Base-by-base conservation (phyloP, 2,329 filamentous ascomycete genomes). In the Aspergillus felis region DNA sequence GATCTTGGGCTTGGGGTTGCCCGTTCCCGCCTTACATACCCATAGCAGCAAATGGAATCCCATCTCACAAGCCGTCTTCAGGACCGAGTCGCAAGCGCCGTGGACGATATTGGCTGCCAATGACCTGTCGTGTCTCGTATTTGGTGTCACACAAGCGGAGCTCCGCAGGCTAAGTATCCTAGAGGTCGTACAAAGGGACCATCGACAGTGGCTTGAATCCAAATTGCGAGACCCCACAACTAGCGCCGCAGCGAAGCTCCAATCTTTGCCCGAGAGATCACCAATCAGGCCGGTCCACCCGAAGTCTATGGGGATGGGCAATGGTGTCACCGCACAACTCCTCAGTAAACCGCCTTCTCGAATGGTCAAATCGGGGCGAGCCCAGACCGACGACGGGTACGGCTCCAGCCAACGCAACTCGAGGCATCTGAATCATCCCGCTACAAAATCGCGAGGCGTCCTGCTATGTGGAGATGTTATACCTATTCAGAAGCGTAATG, bases 51-150 rank as follows among this genome's bases (percentile, higher is more conserved):
- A 94, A 73, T 96, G 92, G 87, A 87, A 90, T 14, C 92, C 92
- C 7, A 90, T 91, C 46, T 90, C 93, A 4, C 94, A 99, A 73
- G 94, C 94, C 54, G 97, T 99, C 57, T 99, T 99, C 72, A 95
- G 93, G 7, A 99, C 94, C n/a, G 91, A 96, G 74, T 84, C 90
- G 14, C 87, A 89, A 62, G 84, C 91, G 8, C 94, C 93, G 3
- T 99, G 92, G 90, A 99, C 93, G 1, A 97, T 99, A 58, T 84
- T 97, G 54, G 91, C 94, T 3, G 94, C 94, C 51, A 99, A 99
- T 71, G 94, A 99, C 71, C 81, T 99, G 51, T 94, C 94, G 20
- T 99, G 94, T 74, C 81, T 99, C 47, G 88, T 97, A n/a, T 99
- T 97, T 76, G 94, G 94, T n/a, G 91, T 99, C 9, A 96, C 92